Evolutionary conservation across 371 early-diverging fungal species (phyloP).

Genomic region (Mucor indicus): DNA sequence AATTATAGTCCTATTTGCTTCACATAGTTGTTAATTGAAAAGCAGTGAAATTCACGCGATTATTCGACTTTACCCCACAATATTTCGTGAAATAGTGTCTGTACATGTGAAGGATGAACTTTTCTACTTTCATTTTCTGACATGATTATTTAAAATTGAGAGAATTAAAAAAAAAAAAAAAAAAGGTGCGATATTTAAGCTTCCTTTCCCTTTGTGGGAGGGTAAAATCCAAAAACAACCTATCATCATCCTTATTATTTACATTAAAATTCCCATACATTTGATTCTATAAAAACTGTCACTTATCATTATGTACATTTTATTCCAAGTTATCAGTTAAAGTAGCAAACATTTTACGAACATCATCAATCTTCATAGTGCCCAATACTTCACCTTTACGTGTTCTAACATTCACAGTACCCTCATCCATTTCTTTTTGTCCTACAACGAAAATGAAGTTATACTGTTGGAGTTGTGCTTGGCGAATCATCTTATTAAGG

Average conservation of each 20-base stretch:
- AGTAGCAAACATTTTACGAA: conserved; percentile 44
- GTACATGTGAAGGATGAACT: conserved; percentile 11
- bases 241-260: no score
- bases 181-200: background rate
- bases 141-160: background rate
- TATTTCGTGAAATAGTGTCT: conserved; percentile 13
- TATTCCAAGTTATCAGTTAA: conserved; percentile 38
- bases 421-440: conserved; percentile 78
- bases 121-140: conserved; percentile 8
- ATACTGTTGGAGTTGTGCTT: conserved; percentile 86
- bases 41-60: no score
- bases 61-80: conserved; percentile 13
- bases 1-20: conserved; percentile 57
- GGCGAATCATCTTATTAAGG: conserved; percentile 96
- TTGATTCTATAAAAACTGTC: no score
- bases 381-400: conserved; percentile 60
- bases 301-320: conserved; percentile 1
- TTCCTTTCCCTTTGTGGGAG: background rate
- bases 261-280: no score
- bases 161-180: background rate
- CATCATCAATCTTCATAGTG: conserved; percentile 41
- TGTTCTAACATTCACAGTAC: conserved; percentile 86
- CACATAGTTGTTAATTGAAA: background rate
- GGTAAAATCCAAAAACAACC: no score
- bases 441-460: conserved; percentile 96